phyloP scores from a whole-genome alignment of 352 stramenopile species.

The Pythium phragmitis region DNA sequence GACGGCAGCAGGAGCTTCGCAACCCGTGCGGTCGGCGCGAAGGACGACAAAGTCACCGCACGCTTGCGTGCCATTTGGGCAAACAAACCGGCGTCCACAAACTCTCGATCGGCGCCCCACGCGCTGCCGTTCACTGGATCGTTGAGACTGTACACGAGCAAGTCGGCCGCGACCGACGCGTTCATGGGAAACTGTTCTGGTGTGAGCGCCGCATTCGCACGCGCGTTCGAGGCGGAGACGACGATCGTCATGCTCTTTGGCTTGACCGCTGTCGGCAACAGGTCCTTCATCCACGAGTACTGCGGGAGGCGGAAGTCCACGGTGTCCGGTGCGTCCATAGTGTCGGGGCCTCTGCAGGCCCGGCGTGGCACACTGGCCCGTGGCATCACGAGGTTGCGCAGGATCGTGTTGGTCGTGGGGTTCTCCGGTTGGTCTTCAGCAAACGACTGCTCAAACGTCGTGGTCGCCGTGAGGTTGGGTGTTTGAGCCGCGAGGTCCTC shows the following conservation, averaged over 20 bases:
- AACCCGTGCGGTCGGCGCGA: background rate
- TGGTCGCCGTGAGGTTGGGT: background rate
- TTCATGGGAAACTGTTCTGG: slow-evolving; percentile 1
- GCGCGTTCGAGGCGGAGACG: background rate
- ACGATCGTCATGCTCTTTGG: background rate
- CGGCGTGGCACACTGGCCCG: background rate
- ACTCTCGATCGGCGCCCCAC: background rate
- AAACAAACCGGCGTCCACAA: no score
- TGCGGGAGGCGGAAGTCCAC: slow-evolving; percentile 4
- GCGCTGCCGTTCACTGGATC: background rate
- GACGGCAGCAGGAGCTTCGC: background rate
- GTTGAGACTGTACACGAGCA: background rate
- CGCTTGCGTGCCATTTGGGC: background rate
- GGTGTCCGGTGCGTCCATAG: background rate
- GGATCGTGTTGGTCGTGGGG: slow-evolving; percentile 10
- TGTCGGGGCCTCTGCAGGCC: background rate
- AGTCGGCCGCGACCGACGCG: background rate
- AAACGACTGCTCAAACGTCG: background rate
- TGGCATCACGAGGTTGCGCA: slow-evolving; percentile 11
- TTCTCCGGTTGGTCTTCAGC: slow-evolving; percentile 1
- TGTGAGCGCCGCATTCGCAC: background rate
- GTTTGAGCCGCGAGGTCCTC: background rate
- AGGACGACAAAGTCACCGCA: background rate
- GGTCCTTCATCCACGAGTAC: background rate
- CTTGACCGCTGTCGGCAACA: background rate